Evolutionary conservation across 2,329 filamentous ascomycete genomes (phyloP).

Genomic region (Hysterium pulicare): DNA sequence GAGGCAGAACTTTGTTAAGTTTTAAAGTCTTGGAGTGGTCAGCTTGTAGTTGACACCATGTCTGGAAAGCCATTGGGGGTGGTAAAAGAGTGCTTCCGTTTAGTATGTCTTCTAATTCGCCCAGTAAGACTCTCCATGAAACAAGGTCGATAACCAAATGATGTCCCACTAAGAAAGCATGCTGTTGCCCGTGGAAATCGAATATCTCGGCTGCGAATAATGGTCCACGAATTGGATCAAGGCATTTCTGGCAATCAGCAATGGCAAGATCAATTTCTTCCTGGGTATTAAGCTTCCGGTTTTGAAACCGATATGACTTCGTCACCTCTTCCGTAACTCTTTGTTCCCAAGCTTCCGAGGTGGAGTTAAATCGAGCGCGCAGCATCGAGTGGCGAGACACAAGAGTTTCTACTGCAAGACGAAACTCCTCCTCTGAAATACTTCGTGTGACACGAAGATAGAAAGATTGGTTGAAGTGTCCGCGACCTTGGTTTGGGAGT

Average conservation of each 20-base stretch:
- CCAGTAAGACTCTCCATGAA: slow-evolving; percentile 43
- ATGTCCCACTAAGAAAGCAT: slow-evolving; percentile 23
- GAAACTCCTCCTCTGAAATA: slow-evolving; percentile 17
- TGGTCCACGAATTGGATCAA: slow-evolving; percentile 7
- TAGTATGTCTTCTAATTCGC: slow-evolving; percentile 35
- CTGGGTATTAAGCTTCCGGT: neutral
- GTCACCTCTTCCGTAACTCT: slow-evolving; percentile 2
- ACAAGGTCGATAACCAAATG: slow-evolving; percentile 42
- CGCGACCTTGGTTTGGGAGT: slow-evolving; percentile 5
- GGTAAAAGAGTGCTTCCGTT: slow-evolving; percentile 4
- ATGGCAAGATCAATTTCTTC: slow-evolving; percentile 14
- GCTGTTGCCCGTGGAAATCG: slow-evolving; percentile 9
- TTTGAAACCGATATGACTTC: slow-evolving; percentile 3
- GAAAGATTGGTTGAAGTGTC: slow-evolving; percentile 8
- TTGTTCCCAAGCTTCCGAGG: slow-evolving; percentile 7
- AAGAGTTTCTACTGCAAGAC: slow-evolving; percentile 10
- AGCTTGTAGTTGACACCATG: slow-evolving; percentile 27
- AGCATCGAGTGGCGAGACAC: slow-evolving; percentile 8
- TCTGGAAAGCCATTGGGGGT: slow-evolving; percentile 20
- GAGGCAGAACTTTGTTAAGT: slow-evolving; percentile 17
- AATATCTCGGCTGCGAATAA: slow-evolving; percentile 20
- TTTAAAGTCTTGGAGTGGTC: slow-evolving; percentile 12
- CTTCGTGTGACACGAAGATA: slow-evolving; percentile 10
- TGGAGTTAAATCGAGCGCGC: slow-evolving; percentile 11
- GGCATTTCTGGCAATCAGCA: slow-evolving; percentile 7